Evolutionary conservation across 176 grass and related monocot species (phyloP).

Genomic region (Poa pratensis): DNA sequence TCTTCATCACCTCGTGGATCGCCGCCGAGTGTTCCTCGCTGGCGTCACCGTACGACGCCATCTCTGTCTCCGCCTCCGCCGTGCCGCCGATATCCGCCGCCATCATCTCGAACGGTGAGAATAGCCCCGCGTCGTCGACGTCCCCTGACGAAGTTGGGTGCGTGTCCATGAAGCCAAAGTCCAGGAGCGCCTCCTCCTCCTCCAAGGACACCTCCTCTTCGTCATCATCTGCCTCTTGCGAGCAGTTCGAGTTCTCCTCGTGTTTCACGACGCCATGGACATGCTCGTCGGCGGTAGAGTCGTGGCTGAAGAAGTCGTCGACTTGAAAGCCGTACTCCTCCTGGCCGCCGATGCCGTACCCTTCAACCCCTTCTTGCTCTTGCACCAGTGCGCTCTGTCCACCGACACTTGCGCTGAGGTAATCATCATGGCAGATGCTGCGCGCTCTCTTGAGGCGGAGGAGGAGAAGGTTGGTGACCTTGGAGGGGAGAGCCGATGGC

Average conservation of each 20-base stretch:
- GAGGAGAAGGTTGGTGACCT: slow-evolving; percentile 43
- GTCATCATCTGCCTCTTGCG: not conserved
- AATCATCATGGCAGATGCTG: not conserved
- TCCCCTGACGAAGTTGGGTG: not conserved
- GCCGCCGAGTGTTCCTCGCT: not conserved
- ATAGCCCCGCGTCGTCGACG: slow-evolving; percentile 23
- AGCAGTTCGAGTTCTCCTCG: slow-evolving; percentile 43
- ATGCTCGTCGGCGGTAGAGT: not conserved
- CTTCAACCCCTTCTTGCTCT: not conserved
- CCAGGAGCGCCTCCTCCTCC: slow-evolving; percentile 45
- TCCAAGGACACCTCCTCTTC: slow-evolving; percentile 11
- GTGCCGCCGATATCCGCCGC: not conserved
- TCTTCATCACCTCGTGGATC: slow-evolving; percentile 53
- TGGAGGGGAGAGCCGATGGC: slow-evolving; percentile 28
- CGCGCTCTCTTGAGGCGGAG: slow-evolving; percentile 45
- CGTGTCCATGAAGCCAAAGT: slow-evolving; percentile 45
- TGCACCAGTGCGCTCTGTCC: not conserved
- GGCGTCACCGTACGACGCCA: slow-evolving; percentile 1
- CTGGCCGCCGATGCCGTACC: not conserved
- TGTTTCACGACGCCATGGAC: slow-evolving; percentile 16
- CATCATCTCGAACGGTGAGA: slow-evolving; percentile 55
- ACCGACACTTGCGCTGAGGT: not conserved
- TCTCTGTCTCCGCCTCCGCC: not conserved
- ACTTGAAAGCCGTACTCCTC: slow-evolving; percentile 41
- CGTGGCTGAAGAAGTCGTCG: slow-evolving; percentile 43